Percentiles rank a stretch among this genome's conserved stretches.
These are phyloP conservation scores for Ophiostoma angusticollis DNA, from an alignment of 2,329 filamentous ascomycete genomes.

Conservation along the genomic window DNA sequence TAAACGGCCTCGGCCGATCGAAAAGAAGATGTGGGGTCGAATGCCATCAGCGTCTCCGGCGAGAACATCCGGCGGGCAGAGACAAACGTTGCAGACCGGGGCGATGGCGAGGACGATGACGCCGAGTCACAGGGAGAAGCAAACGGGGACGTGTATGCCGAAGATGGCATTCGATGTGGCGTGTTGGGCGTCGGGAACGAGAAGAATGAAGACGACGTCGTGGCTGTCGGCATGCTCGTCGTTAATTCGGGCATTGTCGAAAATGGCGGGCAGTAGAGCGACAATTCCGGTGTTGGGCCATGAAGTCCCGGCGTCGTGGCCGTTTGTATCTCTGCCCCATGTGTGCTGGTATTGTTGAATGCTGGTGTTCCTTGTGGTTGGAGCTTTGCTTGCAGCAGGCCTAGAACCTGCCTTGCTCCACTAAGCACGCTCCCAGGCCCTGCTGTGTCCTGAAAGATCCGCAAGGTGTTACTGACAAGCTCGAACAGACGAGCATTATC, in stretches of 20 bases:
- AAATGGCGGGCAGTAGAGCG: slow-evolving; percentile 9
- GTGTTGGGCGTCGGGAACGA: slow-evolving; percentile 9
- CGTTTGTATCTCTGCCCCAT: background rate
- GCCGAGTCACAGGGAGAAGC: slow-evolving; percentile 1
- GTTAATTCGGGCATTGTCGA: background rate
- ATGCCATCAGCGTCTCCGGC: background rate
- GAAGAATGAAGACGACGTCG: slow-evolving; percentile 8
- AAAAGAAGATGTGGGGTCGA: background rate
- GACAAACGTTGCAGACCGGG: slow-evolving; percentile 5
- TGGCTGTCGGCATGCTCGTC: slow-evolving; percentile 5
- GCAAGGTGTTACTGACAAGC: slow-evolving; percentile 8
- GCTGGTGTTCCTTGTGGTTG: background rate
- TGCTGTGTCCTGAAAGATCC: slow-evolving; percentile 1
- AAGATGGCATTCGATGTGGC: slow-evolving; percentile 1
- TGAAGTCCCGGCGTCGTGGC: background rate
- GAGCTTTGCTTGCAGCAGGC: slow-evolving; percentile 1
- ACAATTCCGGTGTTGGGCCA: slow-evolving; percentile 1
- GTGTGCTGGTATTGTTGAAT: background rate
- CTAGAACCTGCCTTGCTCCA: slow-evolving; percentile 9
- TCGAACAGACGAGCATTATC: slow-evolving; percentile 4
- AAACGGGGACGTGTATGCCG: slow-evolving; percentile 5
- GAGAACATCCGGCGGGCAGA: background rate
- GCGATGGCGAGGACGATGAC: slow-evolving; percentile 5
- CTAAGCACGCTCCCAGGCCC: slow-evolving; percentile 6
- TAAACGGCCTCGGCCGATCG: background rate